phyloP scores from a whole-genome alignment of 306 rosid species.

The Fragaria vesca region DNA sequence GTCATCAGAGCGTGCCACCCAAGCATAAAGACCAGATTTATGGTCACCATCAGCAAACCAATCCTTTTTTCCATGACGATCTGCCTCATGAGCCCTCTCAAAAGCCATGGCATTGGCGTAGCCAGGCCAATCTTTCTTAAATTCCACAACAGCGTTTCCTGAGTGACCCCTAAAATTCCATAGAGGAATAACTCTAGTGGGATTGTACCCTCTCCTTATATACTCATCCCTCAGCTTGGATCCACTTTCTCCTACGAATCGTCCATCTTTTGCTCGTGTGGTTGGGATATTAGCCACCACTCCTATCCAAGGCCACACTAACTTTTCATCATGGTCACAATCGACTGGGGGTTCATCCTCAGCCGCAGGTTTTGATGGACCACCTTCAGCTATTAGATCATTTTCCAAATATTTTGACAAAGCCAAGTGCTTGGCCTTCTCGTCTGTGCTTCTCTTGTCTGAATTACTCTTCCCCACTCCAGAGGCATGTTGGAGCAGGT shows the following conservation, averaged over 20 bases:
- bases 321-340: conserved; percentile 56
- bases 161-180: conserved; percentile 75
- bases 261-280: conserved; percentile 55
- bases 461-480: conserved; percentile 90
- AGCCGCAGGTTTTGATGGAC: conserved; percentile 45
- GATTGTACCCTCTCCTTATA: conserved; percentile 71
- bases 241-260: conserved; percentile 75
- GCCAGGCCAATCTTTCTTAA: conserved; percentile 79
- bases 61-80: conserved; percentile 69
- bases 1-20: conserved; percentile 91
- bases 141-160: conserved; percentile 79
- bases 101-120: conserved; percentile 73
- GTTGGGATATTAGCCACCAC: conserved; percentile 84
- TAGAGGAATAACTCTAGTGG: conserved; percentile 60
- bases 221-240: conserved; percentile 88
- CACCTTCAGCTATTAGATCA: conserved; percentile 42
- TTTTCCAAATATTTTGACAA: conserved; percentile 62
- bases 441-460: conserved; percentile 61
- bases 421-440: conserved; percentile 85
- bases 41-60: conserved; percentile 47
- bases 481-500: conserved; percentile 82
- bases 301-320: conserved; percentile 97
- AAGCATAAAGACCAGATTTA: conserved; percentile 76
- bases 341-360: conserved; percentile 43
- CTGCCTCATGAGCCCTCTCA: conserved; percentile 77